Percentiles rank a stretch among this genome's conserved stretches.
These are phyloP conservation scores for Penicillium egyptiacum DNA, from an alignment of 495 filamentous ascomycete genomes.

Conservation along the genomic window DNA sequence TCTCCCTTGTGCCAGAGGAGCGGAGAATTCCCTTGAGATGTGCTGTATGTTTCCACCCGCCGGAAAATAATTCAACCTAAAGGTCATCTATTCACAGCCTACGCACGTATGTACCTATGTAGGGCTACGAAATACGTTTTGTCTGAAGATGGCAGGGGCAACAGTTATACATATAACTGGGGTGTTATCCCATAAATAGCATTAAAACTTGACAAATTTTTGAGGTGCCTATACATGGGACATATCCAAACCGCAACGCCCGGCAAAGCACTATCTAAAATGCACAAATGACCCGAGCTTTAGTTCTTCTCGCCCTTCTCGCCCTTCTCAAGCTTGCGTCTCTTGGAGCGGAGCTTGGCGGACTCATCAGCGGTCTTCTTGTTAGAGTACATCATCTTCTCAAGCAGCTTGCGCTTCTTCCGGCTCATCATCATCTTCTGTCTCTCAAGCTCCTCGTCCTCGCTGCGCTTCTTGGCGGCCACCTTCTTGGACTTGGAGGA, in stretches of 20 bases:
- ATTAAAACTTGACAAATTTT: constrained; percentile 18
- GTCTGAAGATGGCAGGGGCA: background rate
- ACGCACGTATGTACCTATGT: too few species aligned
- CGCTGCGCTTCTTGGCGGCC: constrained; percentile 65
- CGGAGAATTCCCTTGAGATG: background rate
- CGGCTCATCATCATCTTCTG: constrained; percentile 91
- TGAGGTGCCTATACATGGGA: constrained; percentile 17
- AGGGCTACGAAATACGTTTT: background rate
- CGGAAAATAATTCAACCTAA: too few species aligned
- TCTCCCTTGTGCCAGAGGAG: background rate
- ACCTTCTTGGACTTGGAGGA: constrained; percentile 66
- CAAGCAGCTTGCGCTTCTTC: constrained; percentile 85
- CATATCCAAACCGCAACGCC: constrained; percentile 17
- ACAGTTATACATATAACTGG: constrained; percentile 6
- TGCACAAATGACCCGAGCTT: constrained; percentile 16
- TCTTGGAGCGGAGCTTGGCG: constrained; percentile 72
- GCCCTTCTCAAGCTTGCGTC: constrained; percentile 81
- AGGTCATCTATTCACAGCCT: too few species aligned
- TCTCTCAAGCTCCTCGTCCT: constrained; percentile 80
- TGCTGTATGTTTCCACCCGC: background rate
- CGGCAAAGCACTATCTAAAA: constrained; percentile 17
- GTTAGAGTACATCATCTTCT: constrained; percentile 90
- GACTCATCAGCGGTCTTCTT: constrained; percentile 80
- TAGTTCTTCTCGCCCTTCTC: constrained; percentile 30
- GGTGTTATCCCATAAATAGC: constrained; percentile 9